A percentile compares a stretch with the other conserved stretches of the same genome.
Evolutionary conservation across 148 eudicot genomes (phyloP).

Genomic region (Rhododendron griersonianum): DNA sequence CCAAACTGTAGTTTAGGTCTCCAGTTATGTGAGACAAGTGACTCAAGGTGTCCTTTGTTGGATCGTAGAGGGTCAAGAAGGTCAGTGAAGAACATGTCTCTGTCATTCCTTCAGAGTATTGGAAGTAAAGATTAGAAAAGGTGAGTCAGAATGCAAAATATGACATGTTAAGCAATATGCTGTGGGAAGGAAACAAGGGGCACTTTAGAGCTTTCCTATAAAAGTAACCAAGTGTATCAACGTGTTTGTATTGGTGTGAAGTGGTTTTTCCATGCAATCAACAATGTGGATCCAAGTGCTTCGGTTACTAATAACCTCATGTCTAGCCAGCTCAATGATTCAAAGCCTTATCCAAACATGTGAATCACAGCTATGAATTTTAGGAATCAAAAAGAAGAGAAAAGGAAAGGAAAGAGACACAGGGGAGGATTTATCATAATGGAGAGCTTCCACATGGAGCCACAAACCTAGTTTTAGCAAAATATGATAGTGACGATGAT

Average conservation of each 20-base stretch:
- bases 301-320: neutral
- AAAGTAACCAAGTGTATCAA: neutral
- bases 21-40: conserved; percentile 9
- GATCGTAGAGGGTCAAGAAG: conserved; percentile 67
- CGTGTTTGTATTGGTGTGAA: neutral
- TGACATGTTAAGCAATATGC: neutral
- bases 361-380: neutral
- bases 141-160: neutral
- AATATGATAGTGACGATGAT: neutral
- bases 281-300: neutral
- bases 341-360: neutral
- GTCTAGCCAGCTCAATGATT: neutral
- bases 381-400: neutral
- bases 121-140: neutral
- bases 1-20: neutral
- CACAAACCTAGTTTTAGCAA: neutral
- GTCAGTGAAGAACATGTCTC: conserved; percentile 92
- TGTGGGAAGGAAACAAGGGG: neutral
- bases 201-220: neutral
- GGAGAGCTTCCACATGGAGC: neutral
- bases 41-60: conserved; percentile 23
- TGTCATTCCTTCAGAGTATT: conserved; percentile 67
- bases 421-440: neutral
- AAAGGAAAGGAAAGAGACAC: neutral
- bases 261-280: neutral